Conservation (phyloP, 768 basidiomycete genomes). For the Boletus sp. region DNA sequence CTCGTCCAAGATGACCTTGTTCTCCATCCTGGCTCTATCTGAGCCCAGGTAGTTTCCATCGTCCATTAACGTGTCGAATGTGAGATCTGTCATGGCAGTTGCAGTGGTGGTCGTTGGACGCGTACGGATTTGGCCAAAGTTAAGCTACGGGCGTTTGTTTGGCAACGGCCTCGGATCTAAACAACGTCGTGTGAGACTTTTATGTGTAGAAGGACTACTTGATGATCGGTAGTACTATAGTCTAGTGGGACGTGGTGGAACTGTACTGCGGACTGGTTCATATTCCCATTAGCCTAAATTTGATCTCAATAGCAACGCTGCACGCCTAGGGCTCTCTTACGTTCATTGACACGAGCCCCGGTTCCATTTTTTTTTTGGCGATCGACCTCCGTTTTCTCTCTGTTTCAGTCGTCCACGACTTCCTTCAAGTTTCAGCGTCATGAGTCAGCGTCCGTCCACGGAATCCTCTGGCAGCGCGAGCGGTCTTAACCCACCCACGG, state of each 20-base stretch:
- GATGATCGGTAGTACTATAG: neutral
- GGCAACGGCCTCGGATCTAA: conserved; percentile 33
- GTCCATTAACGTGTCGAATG: conserved; percentile 71
- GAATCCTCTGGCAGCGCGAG: conserved; percentile 21
- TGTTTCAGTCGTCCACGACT: conserved; percentile 1
- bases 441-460: conserved; percentile 32
- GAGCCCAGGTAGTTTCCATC: conserved; percentile 74
- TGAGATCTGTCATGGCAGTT: conserved; percentile 63
- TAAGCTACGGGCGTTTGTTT: conserved; percentile 29
- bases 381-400: neutral
- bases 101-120: neutral
- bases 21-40: conserved; percentile 73
- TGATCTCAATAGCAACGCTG: neutral
- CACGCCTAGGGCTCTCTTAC: conserved; percentile 22
- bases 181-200: conserved; percentile 17
- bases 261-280: neutral
- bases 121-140: conserved; percentile 13
- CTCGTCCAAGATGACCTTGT: conserved; percentile 87
- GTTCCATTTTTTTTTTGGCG: conserved; percentile 15
- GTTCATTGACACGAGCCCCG: conserved; percentile 15
- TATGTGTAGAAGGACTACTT: neutral
- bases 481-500: conserved; percentile 16
- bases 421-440: conserved; percentile 10
- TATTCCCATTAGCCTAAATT: neutral
- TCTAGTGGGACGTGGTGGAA: neutral